Conservation (phyloP, 768 basidiomycete genomes). For the Boletus insuetus region DNA sequence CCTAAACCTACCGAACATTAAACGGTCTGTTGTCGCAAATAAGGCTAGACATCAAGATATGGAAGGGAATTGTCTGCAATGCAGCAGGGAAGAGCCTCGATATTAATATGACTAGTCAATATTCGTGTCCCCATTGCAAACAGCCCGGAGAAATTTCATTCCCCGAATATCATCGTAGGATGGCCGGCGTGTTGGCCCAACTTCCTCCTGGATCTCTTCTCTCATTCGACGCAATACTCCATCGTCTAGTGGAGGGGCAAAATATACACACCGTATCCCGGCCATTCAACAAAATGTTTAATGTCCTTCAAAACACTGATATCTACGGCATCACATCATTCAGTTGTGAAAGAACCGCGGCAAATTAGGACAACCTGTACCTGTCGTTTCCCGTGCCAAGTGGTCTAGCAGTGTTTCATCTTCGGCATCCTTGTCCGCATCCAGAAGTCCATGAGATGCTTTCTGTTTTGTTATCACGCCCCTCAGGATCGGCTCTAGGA, state of each 20-base stretch:
- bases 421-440: conserved; percentile 16
- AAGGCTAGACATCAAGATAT: background rate
- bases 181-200: conserved; percentile 36
- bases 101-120: conserved; percentile 8
- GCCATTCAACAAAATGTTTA: conserved; percentile 45
- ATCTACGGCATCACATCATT: conserved; percentile 13
- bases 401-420: conserved; percentile 43
- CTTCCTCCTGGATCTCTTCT: conserved; percentile 38
- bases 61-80: background rate
- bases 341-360: background rate
- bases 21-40: conserved; percentile 26
- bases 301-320: conserved; percentile 35
- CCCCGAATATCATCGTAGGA: conserved; percentile 41
- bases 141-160: conserved; percentile 44
- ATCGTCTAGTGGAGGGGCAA: background rate
- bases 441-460: background rate
- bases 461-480: conserved; percentile 32
- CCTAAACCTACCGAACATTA: conserved; percentile 28
- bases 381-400: conserved; percentile 37
- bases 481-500: conserved; percentile 40
- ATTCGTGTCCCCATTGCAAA: conserved; percentile 34
- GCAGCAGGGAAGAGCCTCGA: conserved; percentile 34
- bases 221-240: conserved; percentile 36
- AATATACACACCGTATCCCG: conserved; percentile 37
- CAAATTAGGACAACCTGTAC: conserved; percentile 17